A percentile compares a stretch with the other conserved stretches of the same genome.
Conservation (phyloP, 306 rosid species). For the Cyclanthera cordifolia region DNA sequence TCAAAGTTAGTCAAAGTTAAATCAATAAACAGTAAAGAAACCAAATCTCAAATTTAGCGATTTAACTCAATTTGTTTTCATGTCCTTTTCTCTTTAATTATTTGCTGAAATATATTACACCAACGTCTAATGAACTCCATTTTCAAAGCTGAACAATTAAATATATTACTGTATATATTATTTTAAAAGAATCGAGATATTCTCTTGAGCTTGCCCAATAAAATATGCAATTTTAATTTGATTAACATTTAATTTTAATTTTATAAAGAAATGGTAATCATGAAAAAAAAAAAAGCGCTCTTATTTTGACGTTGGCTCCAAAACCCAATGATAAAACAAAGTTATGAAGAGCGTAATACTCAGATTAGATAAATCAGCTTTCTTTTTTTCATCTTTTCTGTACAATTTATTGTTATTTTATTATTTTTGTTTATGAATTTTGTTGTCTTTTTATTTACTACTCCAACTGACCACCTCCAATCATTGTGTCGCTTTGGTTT, state of each 20-base stretch:
- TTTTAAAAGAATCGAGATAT: conserved; percentile 9
- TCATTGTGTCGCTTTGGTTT: conserved; percentile 9
- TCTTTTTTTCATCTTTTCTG: neutral
- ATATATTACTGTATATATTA: neutral
- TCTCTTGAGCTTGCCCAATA: neutral
- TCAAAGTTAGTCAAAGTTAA: neutral
- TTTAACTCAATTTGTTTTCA: neutral
- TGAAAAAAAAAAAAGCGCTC: no score
- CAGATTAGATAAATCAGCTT: conserved; percentile 9
- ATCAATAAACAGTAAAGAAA: neutral
- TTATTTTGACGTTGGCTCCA: neutral
- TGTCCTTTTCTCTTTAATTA: neutral
- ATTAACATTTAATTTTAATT: no score
- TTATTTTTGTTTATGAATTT: neutral
- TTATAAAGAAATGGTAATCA: no score
- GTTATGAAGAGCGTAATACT: conserved; percentile 10
- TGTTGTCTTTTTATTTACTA: neutral
- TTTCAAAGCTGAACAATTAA: neutral
- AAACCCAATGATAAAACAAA: conserved; percentile 1
- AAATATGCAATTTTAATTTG: neutral
- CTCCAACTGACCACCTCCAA: conserved; percentile 6
- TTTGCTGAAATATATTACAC: neutral
- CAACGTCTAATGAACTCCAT: neutral
- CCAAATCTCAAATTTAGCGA: neutral
- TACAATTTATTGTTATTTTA: neutral